Conservation (phyloP, 768 basidiomycete genomes). For the Trametes punicea region DNA sequence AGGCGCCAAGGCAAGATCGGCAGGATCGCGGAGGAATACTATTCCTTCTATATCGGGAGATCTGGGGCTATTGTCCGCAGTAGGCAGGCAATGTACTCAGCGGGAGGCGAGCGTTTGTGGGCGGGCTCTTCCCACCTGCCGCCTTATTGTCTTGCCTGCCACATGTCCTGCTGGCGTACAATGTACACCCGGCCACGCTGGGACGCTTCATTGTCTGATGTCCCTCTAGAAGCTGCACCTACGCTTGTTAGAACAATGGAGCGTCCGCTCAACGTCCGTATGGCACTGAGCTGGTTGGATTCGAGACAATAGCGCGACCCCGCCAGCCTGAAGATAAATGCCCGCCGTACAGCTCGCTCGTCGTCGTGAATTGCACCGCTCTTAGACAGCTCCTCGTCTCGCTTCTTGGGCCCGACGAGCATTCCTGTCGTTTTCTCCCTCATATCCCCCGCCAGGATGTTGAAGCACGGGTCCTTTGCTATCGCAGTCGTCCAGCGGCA, state of each 20-base stretch:
- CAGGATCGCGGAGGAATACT: not conserved
- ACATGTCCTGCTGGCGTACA: constrained; percentile 2
- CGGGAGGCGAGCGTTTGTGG: constrained; percentile 3
- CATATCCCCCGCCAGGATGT: constrained; percentile 6
- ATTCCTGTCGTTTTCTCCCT: not conserved
- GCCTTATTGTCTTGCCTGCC: constrained; percentile 6
- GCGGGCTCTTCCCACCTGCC: not conserved
- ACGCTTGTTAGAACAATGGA: not conserved
- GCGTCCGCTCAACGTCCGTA: not conserved
- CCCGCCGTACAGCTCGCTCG: no score
- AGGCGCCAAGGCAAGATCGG: no score
- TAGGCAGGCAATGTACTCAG: not conserved
- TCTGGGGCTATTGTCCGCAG: not conserved
- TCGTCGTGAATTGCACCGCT: not conserved
- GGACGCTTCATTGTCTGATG: constrained; percentile 4
- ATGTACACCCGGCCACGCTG: not conserved
- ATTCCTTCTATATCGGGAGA: constrained; percentile 7
- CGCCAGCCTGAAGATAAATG: not conserved
- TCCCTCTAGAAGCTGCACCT: not conserved
- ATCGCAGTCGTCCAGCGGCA: constrained; percentile 67
- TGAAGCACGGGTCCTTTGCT: constrained; percentile 52
- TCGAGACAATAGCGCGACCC: constrained; percentile 7
- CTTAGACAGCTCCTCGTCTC: not conserved
- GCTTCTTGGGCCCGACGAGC: not conserved
- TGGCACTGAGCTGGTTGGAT: not conserved